Base-by-base conservation (phyloP, 1,284 basidiomycete genomes). In the Sphaerobolus stellatus region DNA sequence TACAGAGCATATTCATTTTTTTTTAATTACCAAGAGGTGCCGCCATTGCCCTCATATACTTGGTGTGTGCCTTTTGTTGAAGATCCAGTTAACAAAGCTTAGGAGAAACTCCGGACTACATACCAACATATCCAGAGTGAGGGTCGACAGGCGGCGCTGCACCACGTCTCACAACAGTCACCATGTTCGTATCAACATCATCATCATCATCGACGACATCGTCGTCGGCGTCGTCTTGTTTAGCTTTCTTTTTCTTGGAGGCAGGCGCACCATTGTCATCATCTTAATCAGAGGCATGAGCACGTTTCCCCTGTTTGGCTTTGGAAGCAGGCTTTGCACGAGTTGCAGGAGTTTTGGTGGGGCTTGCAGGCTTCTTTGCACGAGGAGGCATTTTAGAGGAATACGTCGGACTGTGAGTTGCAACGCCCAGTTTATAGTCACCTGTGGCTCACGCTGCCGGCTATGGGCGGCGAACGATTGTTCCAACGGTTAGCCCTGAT, bases 81-180 rank as follows among this genome's bases (percentile, higher is more conserved):
- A 33, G 40, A 54, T 9, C 46, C n/a, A 47, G 6, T 18, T 28
- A 48, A 16, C 13, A 50, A 46, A 31, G 31, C 46, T 59, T 50
- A n/a, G 25, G 30, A 6, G 22, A 6, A 20, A 44, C 58, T 27
- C 59, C 45, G 40, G 9, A 31, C 43, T n/a, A 78, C 81, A 62
- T 58, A 83, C 82, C 60, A 54, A 80, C 75, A 63, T 69, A 71
- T 11, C 69, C 64, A 7, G 81, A 84, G 38, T 58, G 50, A 0
- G 77, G 72, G 61, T 86, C 83, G 7, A 85, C 82, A 30, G 83
- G 83, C 6, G 80, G 82, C 20, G 79, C 77, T n/a, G 82, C 82
- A n/a, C n/a, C n/a, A 18, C 80, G 70, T 66, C 80, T 82, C 50
- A 84, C 48, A 18, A 84, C 74, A 16, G 78, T 82, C 48, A 82